phyloP scores from a whole-genome alignment of 1,139 yeast species.

The Saccharomycopsis hybrid region DNA sequence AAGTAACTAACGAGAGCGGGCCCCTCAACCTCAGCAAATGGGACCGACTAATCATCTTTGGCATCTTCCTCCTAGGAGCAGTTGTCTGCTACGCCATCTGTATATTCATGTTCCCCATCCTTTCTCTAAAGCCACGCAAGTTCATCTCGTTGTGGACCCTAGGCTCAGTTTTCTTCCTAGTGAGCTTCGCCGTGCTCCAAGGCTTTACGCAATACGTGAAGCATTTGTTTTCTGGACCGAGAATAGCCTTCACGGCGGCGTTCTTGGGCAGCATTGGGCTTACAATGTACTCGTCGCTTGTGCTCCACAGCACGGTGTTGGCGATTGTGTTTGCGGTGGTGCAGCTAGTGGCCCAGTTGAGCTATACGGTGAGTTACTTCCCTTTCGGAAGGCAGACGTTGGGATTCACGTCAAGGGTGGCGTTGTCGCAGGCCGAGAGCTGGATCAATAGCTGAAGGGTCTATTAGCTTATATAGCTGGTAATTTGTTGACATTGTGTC shows the following conservation, averaged over 20 bases:
- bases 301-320: slow-evolving; percentile 41
- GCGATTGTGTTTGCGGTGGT: slow-evolving; percentile 46
- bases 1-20: neutral
- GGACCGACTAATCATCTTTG: slow-evolving; percentile 54
- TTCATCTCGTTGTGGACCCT: slow-evolving; percentile 57
- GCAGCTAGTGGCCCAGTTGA: slow-evolving; percentile 46
- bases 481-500: neutral
- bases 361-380: slow-evolving; percentile 58
- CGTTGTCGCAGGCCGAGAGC: slow-evolving; percentile 50
- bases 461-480: neutral
- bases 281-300: slow-evolving; percentile 43
- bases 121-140: slow-evolving; percentile 50
- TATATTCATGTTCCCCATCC: slow-evolving; percentile 49
- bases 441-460: slow-evolving; percentile 44
- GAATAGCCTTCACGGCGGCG: slow-evolving; percentile 45
- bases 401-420: slow-evolving; percentile 46
- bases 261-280: slow-evolving; percentile 44
- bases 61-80: slow-evolving; percentile 49
- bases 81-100: slow-evolving; percentile 48
- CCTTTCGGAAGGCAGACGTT: slow-evolving; percentile 56
- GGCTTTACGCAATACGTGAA: slow-evolving; percentile 43
- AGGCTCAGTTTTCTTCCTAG: slow-evolving; percentile 51
- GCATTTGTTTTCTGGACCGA: slow-evolving; percentile 44
- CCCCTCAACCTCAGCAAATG: slow-evolving; percentile 43
- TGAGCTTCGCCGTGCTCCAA: slow-evolving; percentile 52